Evolutionary conservation across 208 protist genomes (phyloP).

Genomic region (Leishmania mexicana): DNA sequence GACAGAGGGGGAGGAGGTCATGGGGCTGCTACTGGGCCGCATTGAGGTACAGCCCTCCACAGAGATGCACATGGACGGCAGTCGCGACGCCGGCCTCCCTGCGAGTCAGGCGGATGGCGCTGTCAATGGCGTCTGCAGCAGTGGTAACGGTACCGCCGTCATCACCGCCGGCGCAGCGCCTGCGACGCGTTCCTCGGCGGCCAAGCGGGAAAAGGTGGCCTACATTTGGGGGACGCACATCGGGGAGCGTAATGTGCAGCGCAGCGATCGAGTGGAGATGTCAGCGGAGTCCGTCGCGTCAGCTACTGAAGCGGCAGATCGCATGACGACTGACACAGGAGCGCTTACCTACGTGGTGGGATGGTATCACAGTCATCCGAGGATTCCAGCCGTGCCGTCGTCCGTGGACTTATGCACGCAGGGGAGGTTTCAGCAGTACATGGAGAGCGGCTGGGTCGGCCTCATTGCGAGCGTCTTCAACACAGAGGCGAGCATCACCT

Average conservation of each 20-base stretch:
- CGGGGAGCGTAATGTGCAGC: constrained; percentile 67
- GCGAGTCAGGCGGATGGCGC: neutral
- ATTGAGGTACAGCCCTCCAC: constrained; percentile 24
- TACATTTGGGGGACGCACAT: constrained; percentile 59
- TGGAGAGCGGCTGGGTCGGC: constrained; percentile 83
- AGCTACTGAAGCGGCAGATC: constrained; percentile 66
- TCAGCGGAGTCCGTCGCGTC: constrained; percentile 49
- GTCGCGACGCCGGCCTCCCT: neutral
- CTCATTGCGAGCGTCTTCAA: constrained; percentile 89
- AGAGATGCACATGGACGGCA: neutral
- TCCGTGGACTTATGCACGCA: constrained; percentile 79
- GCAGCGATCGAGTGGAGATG: constrained; percentile 81
- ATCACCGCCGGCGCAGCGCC: neutral
- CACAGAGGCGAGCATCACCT: constrained; percentile 32
- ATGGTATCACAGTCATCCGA: constrained; percentile 92
- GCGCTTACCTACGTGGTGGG: constrained; percentile 61
- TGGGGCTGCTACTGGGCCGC: constrained; percentile 74
- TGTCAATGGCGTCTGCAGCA: neutral
- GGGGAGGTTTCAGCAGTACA: constrained; percentile 61
- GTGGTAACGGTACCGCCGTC: neutral
- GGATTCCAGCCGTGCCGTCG: constrained; percentile 74
- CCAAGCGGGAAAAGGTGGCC: constrained; percentile 38
- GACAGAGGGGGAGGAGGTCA: constrained; percentile 84
- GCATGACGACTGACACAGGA: constrained; percentile 31
- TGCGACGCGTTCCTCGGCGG: neutral